A percentile compares a stretch with the other conserved stretches of the same genome.
phyloP scores from a whole-genome alignment of 495 filamentous ascomycete species.

The Pseudotulostoma volvatum region DNA sequence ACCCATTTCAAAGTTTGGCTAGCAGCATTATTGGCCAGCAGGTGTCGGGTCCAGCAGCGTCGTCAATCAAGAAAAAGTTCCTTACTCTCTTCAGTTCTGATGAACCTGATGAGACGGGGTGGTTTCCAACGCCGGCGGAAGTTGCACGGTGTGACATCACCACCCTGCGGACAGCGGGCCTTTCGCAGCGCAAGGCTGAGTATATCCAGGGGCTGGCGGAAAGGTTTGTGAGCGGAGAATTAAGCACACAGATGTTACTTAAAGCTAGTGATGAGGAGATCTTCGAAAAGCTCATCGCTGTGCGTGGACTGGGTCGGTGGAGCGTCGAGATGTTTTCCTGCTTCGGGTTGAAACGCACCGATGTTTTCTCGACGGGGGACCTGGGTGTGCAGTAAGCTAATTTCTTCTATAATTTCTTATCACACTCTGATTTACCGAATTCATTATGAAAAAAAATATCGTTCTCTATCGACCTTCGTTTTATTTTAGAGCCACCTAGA shows the following conservation, averaged over 20 bases:
- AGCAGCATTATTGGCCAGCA: conserved; percentile 91
- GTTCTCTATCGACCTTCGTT: too few species aligned
- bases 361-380: conserved; percentile 87
- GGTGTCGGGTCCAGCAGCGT: conserved; percentile 82
- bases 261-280: conserved; percentile 74
- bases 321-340: conserved; percentile 95
- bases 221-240: conserved; percentile 58
- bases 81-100: conserved; percentile 48
- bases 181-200: conserved; percentile 87
- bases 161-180: conserved; percentile 62
- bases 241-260: conserved; percentile 58
- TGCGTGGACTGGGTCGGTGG: conserved; percentile 79
- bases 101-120: conserved; percentile 9
- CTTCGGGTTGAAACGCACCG: conserved; percentile 79
- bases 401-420: neutral
- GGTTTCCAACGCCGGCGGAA: conserved; percentile 63
- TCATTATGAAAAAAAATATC: conserved; percentile 1
- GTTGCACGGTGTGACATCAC: conserved; percentile 44
- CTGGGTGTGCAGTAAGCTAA: conserved; percentile 67
- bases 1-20: conserved; percentile 70
- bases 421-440: neutral
- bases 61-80: conserved; percentile 74
- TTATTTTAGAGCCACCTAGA: too few species aligned
- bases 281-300: conserved; percentile 61
- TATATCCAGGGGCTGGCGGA: conserved; percentile 74